Conservation (phyloP, 75 land plant genomes). For the Cunninghamia lanceolata region DNA sequence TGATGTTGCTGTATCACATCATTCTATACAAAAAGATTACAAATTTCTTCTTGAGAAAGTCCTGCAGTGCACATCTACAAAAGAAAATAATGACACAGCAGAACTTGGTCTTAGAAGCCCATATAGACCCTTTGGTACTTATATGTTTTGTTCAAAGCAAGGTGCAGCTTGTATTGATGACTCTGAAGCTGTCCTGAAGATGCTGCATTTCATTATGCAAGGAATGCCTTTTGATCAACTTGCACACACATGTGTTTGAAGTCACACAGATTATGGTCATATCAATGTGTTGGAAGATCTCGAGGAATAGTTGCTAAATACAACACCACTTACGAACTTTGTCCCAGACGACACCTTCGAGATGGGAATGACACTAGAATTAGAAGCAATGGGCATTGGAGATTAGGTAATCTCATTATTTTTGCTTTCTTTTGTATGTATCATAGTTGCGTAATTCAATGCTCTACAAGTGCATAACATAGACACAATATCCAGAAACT, state of each 20-base stretch:
- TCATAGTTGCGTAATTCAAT: not conserved
- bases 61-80: not conserved
- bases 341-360: not conserved
- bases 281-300: too few relatives aligned
- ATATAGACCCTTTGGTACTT: slow-evolving; percentile 13
- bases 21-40: not conserved
- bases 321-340: not conserved
- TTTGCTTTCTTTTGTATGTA: not conserved
- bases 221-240: too few relatives aligned
- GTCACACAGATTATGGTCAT: not conserved
- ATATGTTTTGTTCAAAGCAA: not conserved
- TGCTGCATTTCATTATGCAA: not conserved
- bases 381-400: too few relatives aligned
- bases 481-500: too few relatives aligned
- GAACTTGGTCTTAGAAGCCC: too few relatives aligned
- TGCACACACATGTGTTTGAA: not conserved
- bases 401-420: not conserved
- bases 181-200: not conserved
- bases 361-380: too few relatives aligned
- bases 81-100: not conserved
- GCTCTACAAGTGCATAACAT: too few relatives aligned
- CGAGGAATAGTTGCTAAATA: not conserved
- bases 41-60: not conserved
- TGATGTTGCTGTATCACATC: too few relatives aligned
- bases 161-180: slow-evolving; percentile 11